A percentile compares a stretch with the other conserved stretches of the same genome.
phyloP scores from a whole-genome alignment of 257 asterid genomes.

The Leonotis leonurus region DNA sequence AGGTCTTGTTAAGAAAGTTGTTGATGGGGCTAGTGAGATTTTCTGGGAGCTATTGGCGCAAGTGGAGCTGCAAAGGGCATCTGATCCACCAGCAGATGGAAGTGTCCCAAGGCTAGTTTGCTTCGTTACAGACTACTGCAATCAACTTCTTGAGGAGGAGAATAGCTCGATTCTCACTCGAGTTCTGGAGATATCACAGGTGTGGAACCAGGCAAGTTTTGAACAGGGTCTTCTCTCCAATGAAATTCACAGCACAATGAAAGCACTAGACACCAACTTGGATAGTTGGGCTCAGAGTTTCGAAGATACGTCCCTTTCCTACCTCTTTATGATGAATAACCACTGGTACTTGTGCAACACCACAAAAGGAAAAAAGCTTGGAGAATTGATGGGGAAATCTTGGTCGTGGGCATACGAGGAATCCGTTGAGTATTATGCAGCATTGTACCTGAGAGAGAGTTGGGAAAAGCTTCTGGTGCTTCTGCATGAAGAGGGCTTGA shows the following conservation, averaged over 20 bases:
- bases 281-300: slow-evolving; percentile 56
- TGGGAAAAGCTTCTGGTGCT: slow-evolving; percentile 61
- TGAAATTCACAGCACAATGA: slow-evolving; percentile 49
- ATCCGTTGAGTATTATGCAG: slow-evolving; percentile 36
- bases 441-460: slow-evolving; percentile 50
- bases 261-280: slow-evolving; percentile 51
- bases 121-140: slow-evolving; percentile 62
- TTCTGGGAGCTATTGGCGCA: slow-evolving; percentile 63
- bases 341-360: slow-evolving; percentile 51
- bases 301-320: slow-evolving; percentile 37
- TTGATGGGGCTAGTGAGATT: slow-evolving; percentile 51
- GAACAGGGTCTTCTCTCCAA: slow-evolving; percentile 29
- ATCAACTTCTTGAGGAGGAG: slow-evolving; percentile 57
- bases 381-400: slow-evolving; percentile 59
- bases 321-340: slow-evolving; percentile 62
- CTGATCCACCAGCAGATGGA: slow-evolving; percentile 56
- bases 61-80: slow-evolving; percentile 57
- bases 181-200: slow-evolving; percentile 58
- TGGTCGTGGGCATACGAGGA: slow-evolving; percentile 56
- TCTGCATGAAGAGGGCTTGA: slow-evolving; percentile 49
- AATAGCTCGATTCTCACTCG: slow-evolving; percentile 42
- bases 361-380: slow-evolving; percentile 51
- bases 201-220: slow-evolving; percentile 40
- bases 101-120: slow-evolving; percentile 49
- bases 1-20: slow-evolving; percentile 58